These are phyloP conservation scores for Simplicillium sp. DNA, from an alignment of 2,329 filamentous ascomycete species.

Conservation along the genomic window DNA sequence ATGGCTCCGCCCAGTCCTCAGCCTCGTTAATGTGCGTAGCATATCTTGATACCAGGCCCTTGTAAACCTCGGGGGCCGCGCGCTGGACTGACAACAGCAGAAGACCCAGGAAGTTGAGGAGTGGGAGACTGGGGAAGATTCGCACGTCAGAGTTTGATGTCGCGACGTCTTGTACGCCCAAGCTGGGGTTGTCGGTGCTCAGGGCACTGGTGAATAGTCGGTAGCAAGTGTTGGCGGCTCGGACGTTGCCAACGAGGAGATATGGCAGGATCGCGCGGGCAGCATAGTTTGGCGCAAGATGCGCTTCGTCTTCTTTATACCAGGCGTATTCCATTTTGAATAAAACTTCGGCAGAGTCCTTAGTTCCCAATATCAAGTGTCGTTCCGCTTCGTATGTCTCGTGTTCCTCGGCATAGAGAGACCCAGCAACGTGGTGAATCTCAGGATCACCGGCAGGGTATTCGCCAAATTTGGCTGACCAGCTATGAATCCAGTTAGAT, in stretches of 20 bases:
- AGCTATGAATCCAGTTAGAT: conserved; percentile 29
- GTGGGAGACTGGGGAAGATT: conserved; percentile 83
- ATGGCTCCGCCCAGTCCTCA: conserved; percentile 67
- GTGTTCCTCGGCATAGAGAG: conserved; percentile 84
- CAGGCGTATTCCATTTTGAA: conserved; percentile 82
- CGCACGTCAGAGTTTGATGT: conserved; percentile 63
- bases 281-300: conserved; percentile 78
- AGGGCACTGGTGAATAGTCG: conserved; percentile 45
- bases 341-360: conserved; percentile 74
- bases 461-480: conserved; percentile 79
- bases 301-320: conserved; percentile 83
- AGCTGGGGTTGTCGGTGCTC: conserved; percentile 30
- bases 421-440: conserved; percentile 84
- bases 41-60: conserved; percentile 76
- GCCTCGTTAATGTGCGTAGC: conserved; percentile 67
- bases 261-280: conserved; percentile 85
- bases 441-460: conserved; percentile 90
- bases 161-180: conserved; percentile 75
- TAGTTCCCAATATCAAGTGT: conserved; percentile 81
- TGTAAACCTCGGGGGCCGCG: conserved; percentile 68
- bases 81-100: conserved; percentile 77
- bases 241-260: conserved; percentile 80
- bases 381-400: conserved; percentile 89
- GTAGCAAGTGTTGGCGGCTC: conserved; percentile 76
- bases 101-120: conserved; percentile 88